These are phyloP conservation scores for Aureobasidium namibiae DNA, from an alignment of 2,329 filamentous ascomycete genomes.

Conservation along the genomic window DNA sequence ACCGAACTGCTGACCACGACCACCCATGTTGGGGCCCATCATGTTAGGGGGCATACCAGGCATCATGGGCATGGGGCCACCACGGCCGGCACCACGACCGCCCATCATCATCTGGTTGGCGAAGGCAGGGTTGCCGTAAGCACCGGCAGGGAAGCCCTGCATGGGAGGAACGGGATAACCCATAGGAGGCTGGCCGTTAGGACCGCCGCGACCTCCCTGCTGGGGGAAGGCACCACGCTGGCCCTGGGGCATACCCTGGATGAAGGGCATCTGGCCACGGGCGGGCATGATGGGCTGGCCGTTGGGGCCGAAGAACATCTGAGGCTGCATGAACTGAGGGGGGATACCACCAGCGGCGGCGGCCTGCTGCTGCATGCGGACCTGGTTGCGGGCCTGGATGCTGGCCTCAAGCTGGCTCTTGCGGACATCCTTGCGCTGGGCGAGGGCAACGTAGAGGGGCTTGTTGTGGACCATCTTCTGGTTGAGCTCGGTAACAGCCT, in stretches of 20 bases:
- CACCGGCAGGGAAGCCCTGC: conserved; percentile 63
- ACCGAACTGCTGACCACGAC: conserved; percentile 23
- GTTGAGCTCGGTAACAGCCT: conserved; percentile 99
- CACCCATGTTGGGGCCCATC: conserved; percentile 37
- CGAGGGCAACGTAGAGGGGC: conserved; percentile 94
- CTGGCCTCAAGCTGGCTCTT: conserved; percentile 98
- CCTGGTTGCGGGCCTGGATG: conserved; percentile 97
- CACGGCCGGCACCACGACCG: conserved; percentile 58
- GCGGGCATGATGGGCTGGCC: conserved; percentile 59
- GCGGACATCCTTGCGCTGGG: conserved; percentile 98
- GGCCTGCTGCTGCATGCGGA: conserved; percentile 95
- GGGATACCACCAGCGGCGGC: conserved; percentile 76
- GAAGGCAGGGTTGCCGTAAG: conserved; percentile 68
- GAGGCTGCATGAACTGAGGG: conserved; percentile 66
- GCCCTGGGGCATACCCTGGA: conserved; percentile 55
- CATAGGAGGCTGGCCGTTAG: conserved; percentile 68
- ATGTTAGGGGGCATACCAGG: conserved; percentile 55
- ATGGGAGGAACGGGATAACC: conserved; percentile 70
- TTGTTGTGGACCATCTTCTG: conserved; percentile 97
- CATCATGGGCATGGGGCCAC: conserved; percentile 62
- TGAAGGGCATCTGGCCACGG: conserved; percentile 55
- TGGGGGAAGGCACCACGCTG: conserved; percentile 81
- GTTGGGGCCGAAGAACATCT: conserved; percentile 81
- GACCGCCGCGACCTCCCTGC: conserved; percentile 79
- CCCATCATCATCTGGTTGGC: conserved; percentile 44